A percentile compares a stretch with the other conserved stretches of the same genome.
These are phyloP conservation scores for Xylaria longipes DNA, from an alignment of 495 filamentous ascomycete genomes.

Conservation along the genomic window DNA sequence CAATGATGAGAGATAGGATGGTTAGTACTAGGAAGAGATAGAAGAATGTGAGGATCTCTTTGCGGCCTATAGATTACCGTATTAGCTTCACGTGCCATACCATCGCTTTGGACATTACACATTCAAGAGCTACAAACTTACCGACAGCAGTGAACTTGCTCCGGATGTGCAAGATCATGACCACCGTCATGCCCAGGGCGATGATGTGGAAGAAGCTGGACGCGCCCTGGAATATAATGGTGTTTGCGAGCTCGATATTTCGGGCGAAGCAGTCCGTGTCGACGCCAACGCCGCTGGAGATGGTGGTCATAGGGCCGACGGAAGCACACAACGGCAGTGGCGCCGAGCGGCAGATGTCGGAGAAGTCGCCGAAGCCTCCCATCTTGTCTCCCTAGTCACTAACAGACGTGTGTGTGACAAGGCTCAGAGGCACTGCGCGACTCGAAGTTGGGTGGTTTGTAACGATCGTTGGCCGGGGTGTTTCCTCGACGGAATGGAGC, in stretches of 20 bases:
- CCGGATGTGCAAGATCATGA: constrained; percentile 96
- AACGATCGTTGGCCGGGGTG: constrained; percentile 22
- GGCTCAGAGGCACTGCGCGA: background rate
- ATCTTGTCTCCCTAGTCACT: constrained; percentile 52
- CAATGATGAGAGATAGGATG: constrained; percentile 85
- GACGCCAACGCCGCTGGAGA: constrained; percentile 76
- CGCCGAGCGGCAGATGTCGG: constrained; percentile 82
- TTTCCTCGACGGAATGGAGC: background rate
- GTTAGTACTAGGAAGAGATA: constrained; percentile 94
- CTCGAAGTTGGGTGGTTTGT: constrained; percentile 13
- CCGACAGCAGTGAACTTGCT: constrained; percentile 99
- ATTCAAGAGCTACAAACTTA: constrained; percentile 54
- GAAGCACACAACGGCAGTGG: constrained; percentile 87
- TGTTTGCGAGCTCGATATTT: constrained; percentile 95
- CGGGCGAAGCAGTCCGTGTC: constrained; percentile 92
- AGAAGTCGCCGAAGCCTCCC: constrained; percentile 86
- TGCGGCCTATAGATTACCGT: constrained; percentile 72
- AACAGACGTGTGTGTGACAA: background rate
- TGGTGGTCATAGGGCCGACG: constrained; percentile 67
- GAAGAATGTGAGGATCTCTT: constrained; percentile 98
- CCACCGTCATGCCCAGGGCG: constrained; percentile 87
- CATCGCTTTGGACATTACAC: background rate
- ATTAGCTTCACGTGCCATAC: constrained; percentile 29
- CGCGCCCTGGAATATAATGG: constrained; percentile 95
- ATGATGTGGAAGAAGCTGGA: constrained; percentile 91